phyloP scores from a whole-genome alignment of 2,329 filamentous ascomycete species.

The Monilinia aucupariae region DNA sequence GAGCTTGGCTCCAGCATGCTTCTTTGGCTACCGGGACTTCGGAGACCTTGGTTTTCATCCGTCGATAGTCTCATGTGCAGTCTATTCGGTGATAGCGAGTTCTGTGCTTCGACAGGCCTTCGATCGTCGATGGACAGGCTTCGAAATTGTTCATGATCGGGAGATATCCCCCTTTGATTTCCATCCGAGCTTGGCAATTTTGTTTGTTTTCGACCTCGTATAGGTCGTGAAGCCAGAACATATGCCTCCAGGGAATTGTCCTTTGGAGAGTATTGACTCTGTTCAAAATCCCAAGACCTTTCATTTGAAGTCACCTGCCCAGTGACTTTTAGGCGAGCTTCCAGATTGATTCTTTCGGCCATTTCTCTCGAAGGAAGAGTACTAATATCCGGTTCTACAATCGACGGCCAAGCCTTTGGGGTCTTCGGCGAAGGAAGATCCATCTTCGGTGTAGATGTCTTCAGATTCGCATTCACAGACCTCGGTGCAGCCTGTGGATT shows the following conservation, averaged over 20 bases:
- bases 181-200: background rate
- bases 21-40: background rate
- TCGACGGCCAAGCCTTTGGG: slow-evolving; percentile 12
- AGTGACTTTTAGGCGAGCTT: background rate
- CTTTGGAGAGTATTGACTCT: background rate
- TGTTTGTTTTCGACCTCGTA: background rate
- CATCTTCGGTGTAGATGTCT: background rate
- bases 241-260: background rate
- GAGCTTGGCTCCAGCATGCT: background rate
- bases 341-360: background rate
- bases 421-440: slow-evolving; percentile 11
- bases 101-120: background rate
- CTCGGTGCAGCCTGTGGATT: background rate
- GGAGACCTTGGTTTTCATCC: background rate
- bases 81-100: background rate
- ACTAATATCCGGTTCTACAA: slow-evolving; percentile 7
- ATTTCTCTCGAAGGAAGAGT: slow-evolving; percentile 9
- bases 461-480: background rate
- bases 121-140: background rate
- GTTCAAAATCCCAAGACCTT: too few species aligned
- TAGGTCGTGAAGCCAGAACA: background rate
- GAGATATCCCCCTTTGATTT: background rate
- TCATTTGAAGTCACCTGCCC: background rate
- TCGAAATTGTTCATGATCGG: background rate
- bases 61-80: background rate